Conservation (phyloP, 1,139 yeast genomes). For the Kodamaea alishanica region DNA sequence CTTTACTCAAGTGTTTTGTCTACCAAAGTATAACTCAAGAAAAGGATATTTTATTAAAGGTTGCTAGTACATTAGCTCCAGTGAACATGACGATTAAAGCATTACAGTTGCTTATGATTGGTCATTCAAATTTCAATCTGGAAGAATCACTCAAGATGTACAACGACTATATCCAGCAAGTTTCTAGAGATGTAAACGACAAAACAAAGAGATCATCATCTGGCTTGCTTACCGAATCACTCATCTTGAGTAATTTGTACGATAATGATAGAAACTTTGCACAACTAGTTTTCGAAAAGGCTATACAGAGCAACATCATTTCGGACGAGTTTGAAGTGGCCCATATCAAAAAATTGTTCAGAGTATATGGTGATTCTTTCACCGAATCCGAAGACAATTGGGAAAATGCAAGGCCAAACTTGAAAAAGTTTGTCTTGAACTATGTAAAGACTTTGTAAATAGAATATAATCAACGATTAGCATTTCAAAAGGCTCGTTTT, state of each 20-base stretch:
- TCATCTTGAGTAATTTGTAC: conserved; percentile 47
- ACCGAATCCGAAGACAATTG: conserved; percentile 29
- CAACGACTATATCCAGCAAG: conserved; percentile 45
- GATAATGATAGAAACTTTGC: conserved; percentile 62
- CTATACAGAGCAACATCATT: conserved; percentile 41
- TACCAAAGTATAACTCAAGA: conserved; percentile 40
- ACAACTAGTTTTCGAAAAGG: conserved; percentile 54
- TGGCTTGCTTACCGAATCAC: conserved; percentile 51
- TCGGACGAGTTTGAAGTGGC: conserved; percentile 42
- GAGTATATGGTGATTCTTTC: conserved; percentile 55
- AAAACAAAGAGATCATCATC: conserved; percentile 37
- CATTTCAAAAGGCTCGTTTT: no score
- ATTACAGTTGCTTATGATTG: conserved; percentile 46
- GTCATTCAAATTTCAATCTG: conserved; percentile 41
- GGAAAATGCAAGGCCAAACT: conserved; percentile 26
- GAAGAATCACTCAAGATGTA: conserved; percentile 48
- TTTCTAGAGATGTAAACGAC: conserved; percentile 35
- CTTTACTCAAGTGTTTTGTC: conserved; percentile 19
- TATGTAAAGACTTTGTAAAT: conserved; percentile 12
- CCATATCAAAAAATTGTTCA: conserved; percentile 44
- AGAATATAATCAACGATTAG: no score
- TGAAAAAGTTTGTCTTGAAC: conserved; percentile 15
- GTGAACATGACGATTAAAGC: conserved; percentile 22
- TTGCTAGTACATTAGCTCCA: conserved; percentile 48
- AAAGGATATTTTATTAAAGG: conserved; percentile 28